phyloP scores from a whole-genome alignment of 2,329 filamentous ascomycete genomes.

The Epichloe brachyelytri region DNA sequence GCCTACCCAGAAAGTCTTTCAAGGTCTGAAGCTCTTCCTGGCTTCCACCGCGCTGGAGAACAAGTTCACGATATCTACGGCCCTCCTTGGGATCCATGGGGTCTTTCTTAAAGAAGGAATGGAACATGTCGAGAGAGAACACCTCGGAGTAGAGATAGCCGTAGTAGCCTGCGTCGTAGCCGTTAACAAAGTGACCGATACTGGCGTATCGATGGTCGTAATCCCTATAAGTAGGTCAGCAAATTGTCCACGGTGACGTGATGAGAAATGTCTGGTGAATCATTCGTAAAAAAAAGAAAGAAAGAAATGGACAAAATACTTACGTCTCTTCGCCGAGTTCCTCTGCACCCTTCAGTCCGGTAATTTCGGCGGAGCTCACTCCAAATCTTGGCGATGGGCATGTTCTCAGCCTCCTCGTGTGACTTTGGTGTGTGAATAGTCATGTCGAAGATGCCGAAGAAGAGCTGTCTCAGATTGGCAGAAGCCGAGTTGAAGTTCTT shows the following conservation, averaged over 20 bases:
- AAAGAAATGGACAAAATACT: conserved; percentile 13
- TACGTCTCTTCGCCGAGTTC: conserved; percentile 44
- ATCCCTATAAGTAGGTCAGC: conserved; percentile 28
- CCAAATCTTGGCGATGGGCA: conserved; percentile 55
- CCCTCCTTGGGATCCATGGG: conserved; percentile 68
- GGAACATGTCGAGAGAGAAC: conserved; percentile 79
- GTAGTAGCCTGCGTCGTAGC: conserved; percentile 80
- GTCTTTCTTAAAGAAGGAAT: conserved; percentile 62
- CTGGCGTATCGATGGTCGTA: conserved; percentile 72
- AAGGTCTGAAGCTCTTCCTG: conserved; percentile 72
- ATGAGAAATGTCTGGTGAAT: too few species aligned
- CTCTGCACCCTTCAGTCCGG: conserved; percentile 62
- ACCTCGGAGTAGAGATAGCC: conserved; percentile 63
- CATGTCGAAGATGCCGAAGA: conserved; percentile 80
- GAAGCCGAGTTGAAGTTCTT: conserved; percentile 73
- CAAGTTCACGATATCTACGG: conserved; percentile 62
- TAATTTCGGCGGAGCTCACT: conserved; percentile 63
- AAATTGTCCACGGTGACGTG: neutral
- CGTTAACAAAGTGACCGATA: conserved; percentile 72
- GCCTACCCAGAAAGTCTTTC: conserved; percentile 64
- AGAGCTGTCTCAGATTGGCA: conserved; percentile 65
- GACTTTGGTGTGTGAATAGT: conserved; percentile 57
- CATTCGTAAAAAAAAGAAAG: neutral
- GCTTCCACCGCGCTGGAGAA: conserved; percentile 64
- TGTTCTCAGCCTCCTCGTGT: conserved; percentile 53